A percentile compares a stretch with the other conserved stretches of the same genome.
phyloP scores from a whole-genome alignment of 2,329 filamentous ascomycete genomes.

The Botryosphaeria dothidea region DNA sequence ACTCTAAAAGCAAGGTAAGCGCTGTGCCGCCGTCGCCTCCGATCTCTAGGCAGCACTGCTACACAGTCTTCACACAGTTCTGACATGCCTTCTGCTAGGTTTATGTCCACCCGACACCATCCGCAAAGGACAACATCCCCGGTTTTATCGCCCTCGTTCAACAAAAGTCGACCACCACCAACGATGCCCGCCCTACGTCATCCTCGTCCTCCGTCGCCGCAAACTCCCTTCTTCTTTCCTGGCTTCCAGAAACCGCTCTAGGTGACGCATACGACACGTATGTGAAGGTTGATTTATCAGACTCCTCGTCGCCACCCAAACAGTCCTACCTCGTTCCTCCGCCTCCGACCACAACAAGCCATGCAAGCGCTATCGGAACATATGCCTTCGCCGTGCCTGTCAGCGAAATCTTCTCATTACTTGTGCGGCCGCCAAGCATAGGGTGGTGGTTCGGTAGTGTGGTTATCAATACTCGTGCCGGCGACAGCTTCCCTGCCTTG shows the following conservation, averaged over 20 bases:
- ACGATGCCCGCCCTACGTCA: constrained; percentile 40
- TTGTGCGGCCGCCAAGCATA: constrained; percentile 86
- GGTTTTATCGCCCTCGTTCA: constrained; percentile 93
- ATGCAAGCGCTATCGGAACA: constrained; percentile 69
- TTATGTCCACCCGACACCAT: constrained; percentile 92
- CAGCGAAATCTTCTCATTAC: constrained; percentile 83
- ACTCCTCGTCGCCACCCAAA: constrained; percentile 75
- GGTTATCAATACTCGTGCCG: constrained; percentile 86
- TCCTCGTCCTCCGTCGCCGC: constrained; percentile 49
- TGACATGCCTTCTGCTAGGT: constrained; percentile 57
- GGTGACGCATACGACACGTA: constrained; percentile 84
- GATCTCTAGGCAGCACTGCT: background rate
- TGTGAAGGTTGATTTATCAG: constrained; percentile 89
- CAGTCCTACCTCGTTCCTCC: constrained; percentile 91
- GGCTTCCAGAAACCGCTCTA: constrained; percentile 87
- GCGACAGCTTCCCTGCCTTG: constrained; percentile 90
- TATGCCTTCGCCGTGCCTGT: constrained; percentile 93
- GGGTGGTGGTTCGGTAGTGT: constrained; percentile 99
- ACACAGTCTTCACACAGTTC: constrained; percentile 13
- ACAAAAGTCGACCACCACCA: constrained; percentile 61
- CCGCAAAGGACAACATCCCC: constrained; percentile 90
- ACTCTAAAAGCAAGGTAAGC: constrained; percentile 91
- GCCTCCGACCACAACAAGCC: constrained; percentile 80
- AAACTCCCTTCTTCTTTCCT: constrained; percentile 81
- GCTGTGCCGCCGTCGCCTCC: constrained; percentile 25